Conservation (phyloP, 805 yeast genomes). For the Candida germanica region DNA sequence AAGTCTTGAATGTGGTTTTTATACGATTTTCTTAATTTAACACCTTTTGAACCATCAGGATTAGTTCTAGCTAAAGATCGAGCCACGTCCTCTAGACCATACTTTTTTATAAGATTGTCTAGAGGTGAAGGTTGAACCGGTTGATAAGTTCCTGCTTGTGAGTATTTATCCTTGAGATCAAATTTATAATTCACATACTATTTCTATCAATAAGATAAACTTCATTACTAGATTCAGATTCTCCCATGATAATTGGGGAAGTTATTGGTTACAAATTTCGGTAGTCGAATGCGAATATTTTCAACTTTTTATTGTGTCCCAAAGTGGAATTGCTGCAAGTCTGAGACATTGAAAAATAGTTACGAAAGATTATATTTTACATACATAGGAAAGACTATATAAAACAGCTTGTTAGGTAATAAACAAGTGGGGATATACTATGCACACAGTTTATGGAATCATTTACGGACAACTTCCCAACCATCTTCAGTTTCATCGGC, state of each 20-base stretch:
- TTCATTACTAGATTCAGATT: background rate
- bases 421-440: background rate
- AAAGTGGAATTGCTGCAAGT: background rate
- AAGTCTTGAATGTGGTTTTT: conserved; percentile 87
- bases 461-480: conserved; percentile 34
- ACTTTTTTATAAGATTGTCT: conserved; percentile 66
- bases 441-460: conserved; percentile 3
- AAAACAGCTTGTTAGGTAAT: conserved; percentile 2
- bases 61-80: conserved; percentile 81
- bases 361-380: conserved; percentile 6
- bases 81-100: conserved; percentile 65
- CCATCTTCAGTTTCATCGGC: conserved; percentile 27
- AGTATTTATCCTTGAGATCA: no score
- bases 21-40: conserved; percentile 89
- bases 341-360: background rate
- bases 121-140: conserved; percentile 66
- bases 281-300: no score
- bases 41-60: conserved; percentile 87
- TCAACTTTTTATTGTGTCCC: no score
- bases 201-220: conserved; percentile 5
- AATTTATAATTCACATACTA: conserved; percentile 6
- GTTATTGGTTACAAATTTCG: no score
- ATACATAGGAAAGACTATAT: conserved; percentile 3
- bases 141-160: conserved; percentile 12
- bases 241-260: no score